A percentile compares a stretch with the other conserved stretches of the same genome.
Conservation (phyloP, 257 asterid genomes). For the Rauvolfia tetraphylla region DNA sequence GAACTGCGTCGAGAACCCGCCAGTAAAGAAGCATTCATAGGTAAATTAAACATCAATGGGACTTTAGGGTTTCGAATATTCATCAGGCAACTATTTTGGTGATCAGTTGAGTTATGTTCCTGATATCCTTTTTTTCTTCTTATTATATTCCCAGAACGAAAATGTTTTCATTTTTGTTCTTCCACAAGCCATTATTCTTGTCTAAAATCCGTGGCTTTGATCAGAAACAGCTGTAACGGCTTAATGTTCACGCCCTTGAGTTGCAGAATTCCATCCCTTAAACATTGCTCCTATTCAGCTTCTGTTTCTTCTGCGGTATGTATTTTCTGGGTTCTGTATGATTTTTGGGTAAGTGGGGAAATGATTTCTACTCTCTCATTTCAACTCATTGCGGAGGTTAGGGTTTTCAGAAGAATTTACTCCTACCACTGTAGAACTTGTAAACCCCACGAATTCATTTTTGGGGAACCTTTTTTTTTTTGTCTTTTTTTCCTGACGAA, state of each 20-base stretch:
- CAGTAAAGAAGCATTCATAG: not conserved
- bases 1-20: not conserved
- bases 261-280: not conserved
- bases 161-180: not conserved
- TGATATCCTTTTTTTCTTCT: not conserved
- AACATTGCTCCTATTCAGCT: not conserved
- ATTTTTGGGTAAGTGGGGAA: not conserved
- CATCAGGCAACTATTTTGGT: not conserved
- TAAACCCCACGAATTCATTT: too few species aligned
- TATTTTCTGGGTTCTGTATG: not conserved
- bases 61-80: slow-evolving; percentile 17
- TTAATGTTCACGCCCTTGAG: not conserved
- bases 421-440: too few species aligned
- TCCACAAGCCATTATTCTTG: too few species aligned
- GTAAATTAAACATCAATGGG: too few species aligned
- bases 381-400: slow-evolving; percentile 14
- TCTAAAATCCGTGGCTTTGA: not conserved
- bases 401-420: slow-evolving; percentile 25
- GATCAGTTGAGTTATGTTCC: not conserved
- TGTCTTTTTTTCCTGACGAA: not conserved
- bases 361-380: not conserved
- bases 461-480: too few species aligned
- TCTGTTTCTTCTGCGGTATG: not conserved
- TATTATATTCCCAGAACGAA: not conserved
- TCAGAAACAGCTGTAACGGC: not conserved